Evolutionary conservation across 1,139 yeast species (phyloP).

Genomic region (Meyerozyma smithsonii): DNA sequence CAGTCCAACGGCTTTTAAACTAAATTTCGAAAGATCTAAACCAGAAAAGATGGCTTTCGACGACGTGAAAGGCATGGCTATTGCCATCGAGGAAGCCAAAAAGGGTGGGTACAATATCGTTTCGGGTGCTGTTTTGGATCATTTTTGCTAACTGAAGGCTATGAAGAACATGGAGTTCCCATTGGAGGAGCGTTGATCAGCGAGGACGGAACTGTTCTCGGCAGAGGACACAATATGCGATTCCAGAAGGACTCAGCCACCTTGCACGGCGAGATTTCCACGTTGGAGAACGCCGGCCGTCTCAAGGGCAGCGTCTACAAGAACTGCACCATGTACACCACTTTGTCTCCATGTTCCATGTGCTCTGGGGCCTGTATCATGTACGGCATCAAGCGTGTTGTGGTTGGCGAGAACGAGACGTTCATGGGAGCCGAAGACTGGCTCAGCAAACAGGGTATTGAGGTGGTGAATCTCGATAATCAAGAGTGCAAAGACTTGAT

Average conservation of each 20-base stretch:
- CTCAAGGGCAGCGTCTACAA: constrained; percentile 63
- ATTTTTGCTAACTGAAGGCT: constrained; percentile 39
- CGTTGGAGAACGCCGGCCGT: constrained; percentile 87
- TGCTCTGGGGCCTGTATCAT: constrained; percentile 89
- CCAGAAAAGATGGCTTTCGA: constrained; percentile 42
- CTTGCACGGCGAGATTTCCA: constrained; percentile 86
- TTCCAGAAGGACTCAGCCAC: constrained; percentile 77
- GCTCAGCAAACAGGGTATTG: constrained; percentile 62
- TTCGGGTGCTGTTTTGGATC: no score
- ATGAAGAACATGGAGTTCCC: constrained; percentile 86
- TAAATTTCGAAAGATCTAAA: no score
- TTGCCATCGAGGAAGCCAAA: constrained; percentile 70
- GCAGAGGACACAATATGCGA: constrained; percentile 85
- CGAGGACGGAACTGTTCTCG: constrained; percentile 75
- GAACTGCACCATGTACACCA: constrained; percentile 79
- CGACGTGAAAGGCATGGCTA: constrained; percentile 60
- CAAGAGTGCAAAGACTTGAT: constrained; percentile 68
- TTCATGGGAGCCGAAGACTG: constrained; percentile 77
- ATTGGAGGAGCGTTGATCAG: constrained; percentile 73
- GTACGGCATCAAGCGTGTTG: constrained; percentile 83
- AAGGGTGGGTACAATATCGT: constrained; percentile 36
- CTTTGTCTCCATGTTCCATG: constrained; percentile 91
- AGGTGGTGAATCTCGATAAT: constrained; percentile 64
- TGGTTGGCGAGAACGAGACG: constrained; percentile 80
- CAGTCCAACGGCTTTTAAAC: no score